phyloP scores from a whole-genome alignment of 1,284 basidiomycete species.

The Cystobasidium pallidum region DNA sequence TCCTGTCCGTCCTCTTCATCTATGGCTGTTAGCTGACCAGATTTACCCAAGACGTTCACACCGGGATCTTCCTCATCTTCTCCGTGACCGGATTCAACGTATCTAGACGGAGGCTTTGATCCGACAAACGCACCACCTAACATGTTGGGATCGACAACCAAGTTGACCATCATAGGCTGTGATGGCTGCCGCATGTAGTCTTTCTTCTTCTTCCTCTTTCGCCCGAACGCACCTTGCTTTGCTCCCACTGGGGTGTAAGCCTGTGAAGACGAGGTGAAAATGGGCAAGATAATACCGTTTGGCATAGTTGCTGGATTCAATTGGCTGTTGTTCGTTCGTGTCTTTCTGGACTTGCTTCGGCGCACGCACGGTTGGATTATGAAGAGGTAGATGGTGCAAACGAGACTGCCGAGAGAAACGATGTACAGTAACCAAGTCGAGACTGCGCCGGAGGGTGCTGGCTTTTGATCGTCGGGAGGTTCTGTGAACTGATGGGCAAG shows the following conservation, averaged over 20 bases:
- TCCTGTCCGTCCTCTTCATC: not conserved
- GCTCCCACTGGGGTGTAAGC: constrained; percentile 15
- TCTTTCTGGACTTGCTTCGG: not conserved
- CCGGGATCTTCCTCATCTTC: constrained; percentile 3
- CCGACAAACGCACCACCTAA: not conserved
- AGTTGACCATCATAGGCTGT: constrained; percentile 41
- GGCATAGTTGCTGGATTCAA: not conserved
- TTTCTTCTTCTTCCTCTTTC: constrained; percentile 39
- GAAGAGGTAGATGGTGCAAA: constrained; percentile 17
- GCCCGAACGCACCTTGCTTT: constrained; percentile 17
- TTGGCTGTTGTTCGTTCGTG: not conserved
- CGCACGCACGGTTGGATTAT: constrained; percentile 14
- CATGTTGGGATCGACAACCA: constrained; percentile 34
- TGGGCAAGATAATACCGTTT: constrained; percentile 24
- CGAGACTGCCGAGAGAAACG: constrained; percentile 13
- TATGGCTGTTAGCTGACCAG: not conserved
- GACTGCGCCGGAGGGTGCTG: constrained; percentile 25
- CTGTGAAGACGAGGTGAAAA: constrained; percentile 21
- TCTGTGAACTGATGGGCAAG: constrained; percentile 9
- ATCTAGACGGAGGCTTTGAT: constrained; percentile 28
- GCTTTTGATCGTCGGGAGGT: constrained; percentile 13
- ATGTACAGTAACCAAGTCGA: constrained; percentile 35
- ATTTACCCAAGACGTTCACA: not conserved
- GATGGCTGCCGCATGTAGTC: constrained; percentile 1
- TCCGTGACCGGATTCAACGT: constrained; percentile 28